phyloP scores from a whole-genome alignment of 1,284 basidiomycete species.

The Anthracocystis walkeri region DNA sequence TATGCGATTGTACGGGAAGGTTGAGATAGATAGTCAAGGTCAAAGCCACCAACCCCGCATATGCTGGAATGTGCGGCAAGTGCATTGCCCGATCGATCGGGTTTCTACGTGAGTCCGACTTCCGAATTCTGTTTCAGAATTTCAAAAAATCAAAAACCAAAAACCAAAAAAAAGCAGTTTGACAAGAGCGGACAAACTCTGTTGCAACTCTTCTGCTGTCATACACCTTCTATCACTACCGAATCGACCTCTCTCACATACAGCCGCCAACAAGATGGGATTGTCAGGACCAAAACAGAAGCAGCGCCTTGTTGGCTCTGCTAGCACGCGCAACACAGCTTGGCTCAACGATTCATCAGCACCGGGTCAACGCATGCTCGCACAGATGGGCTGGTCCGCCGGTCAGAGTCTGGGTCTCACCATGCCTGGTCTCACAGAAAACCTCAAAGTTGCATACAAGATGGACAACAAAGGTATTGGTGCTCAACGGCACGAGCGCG shows the following conservation, averaged over 20 bases:
- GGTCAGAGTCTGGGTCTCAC: slow-evolving; percentile 63
- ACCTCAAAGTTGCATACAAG: slow-evolving; percentile 64
- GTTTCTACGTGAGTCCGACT: slow-evolving; percentile 15
- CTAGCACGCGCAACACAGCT: slow-evolving; percentile 58
- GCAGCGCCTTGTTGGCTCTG: slow-evolving; percentile 65
- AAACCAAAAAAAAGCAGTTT: slow-evolving; percentile 11
- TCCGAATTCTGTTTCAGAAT: slow-evolving; percentile 13
- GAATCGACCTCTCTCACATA: not conserved
- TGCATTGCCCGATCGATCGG: slow-evolving; percentile 26
- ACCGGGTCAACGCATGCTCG: slow-evolving; percentile 67
- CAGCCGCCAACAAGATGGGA: slow-evolving; percentile 51
- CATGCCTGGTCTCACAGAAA: slow-evolving; percentile 58
- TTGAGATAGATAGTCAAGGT: slow-evolving; percentile 5
- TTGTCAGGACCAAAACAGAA: slow-evolving; percentile 64
- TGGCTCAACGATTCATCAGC: slow-evolving; percentile 65
- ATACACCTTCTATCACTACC: not conserved
- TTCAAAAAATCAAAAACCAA: slow-evolving; percentile 12
- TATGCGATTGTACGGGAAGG: not conserved
- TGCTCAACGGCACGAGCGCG: slow-evolving; percentile 62
- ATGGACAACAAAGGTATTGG: slow-evolving; percentile 69
- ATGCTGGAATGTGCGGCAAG: not conserved
- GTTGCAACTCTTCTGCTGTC: not conserved
- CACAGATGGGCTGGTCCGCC: slow-evolving; percentile 67
- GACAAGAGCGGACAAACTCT: slow-evolving; percentile 7
- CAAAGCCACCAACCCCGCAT: slow-evolving; percentile 14